Base-by-base conservation (phyloP, 768 basidiomycete species). In the Calocera cornea region DNA sequence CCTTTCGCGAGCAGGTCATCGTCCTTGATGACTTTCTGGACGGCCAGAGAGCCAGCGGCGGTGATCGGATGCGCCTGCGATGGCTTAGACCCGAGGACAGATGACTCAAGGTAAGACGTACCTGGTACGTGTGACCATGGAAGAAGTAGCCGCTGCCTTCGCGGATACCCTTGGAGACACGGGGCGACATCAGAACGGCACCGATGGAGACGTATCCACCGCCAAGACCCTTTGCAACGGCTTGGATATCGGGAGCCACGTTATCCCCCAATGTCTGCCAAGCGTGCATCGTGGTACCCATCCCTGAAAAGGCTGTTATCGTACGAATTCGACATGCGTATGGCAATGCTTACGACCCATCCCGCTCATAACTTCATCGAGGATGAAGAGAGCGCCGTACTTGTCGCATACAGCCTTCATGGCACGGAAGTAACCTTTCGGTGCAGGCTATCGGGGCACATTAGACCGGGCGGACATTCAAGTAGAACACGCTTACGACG, bases 291-390 rank as follows among this genome's bases (percentile, higher is more conserved):
- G 2, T 60, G 31, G 88, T 90, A 1, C 92, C 92, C 86, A 93
- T 90, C 33, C 90, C 89, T 91, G 69, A 19, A 47, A 19, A 24
- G 63, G 65, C 31, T 19, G 54, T 60, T 10, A 27, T 16, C 31
- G 31, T 27, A 16, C 31, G 14, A 29, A 8, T 29, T 16, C 14
- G 54, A 3, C 2, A 50, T n/a, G 33, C 17, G 17, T 29, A 40
- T 29, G 54, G 60, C 66, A 29, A 41, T 41, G 80, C 88, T 77
- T 74, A 88, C 91, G 85, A 67, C 92, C 90, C 88, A 93, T 92
- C 49, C 91, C 91, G 73, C 87, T 86, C 92, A 95, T 93, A 54
- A 93, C 89, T 77, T 95, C 93, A 72, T 95, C 93, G 38, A 93
- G 81, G 44, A 94, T 90, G 75, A 93, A 87, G 19, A 95, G 76